Conservation (phyloP, 1,139 yeast genomes). For the Saccharomyces hybrid region DNA sequence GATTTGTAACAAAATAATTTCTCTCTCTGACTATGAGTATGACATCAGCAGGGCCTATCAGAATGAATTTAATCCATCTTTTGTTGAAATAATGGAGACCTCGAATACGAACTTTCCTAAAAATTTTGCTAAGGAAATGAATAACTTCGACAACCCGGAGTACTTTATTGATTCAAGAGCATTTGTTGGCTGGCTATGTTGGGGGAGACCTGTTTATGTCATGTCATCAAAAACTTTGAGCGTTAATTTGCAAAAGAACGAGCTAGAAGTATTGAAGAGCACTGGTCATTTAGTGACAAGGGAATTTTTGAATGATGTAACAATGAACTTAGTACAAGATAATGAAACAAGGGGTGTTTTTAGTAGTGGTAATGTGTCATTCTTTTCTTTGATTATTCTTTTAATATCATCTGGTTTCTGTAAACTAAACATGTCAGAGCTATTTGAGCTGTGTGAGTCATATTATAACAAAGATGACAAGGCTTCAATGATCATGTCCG, state of each 20-base stretch:
- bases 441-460: conserved; percentile 38
- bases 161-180: conserved; percentile 53
- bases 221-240: conserved; percentile 23
- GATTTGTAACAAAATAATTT: conserved; percentile 45
- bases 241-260: conserved; percentile 36
- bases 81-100: conserved; percentile 40
- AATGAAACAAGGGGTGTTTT: conserved; percentile 56
- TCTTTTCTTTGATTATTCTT: conserved; percentile 41
- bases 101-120: conserved; percentile 34
- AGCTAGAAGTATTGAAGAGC: conserved; percentile 36
- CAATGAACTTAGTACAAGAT: conserved; percentile 53
- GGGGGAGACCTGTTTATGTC: conserved; percentile 58
- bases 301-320: conserved; percentile 52
- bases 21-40: conserved; percentile 50
- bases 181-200: conserved; percentile 66
- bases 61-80: conserved; percentile 37
- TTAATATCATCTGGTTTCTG: conserved; percentile 38
- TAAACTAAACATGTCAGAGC: conserved; percentile 1
- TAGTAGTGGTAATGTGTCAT: conserved; percentile 53
- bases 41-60: conserved; percentile 42
- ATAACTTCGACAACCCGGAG: conserved; percentile 41
- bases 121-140: conserved; percentile 47
- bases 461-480: conserved; percentile 55
- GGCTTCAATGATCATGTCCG: conserved; percentile 52
- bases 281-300: conserved; percentile 44